Evolutionary conservation across 2,329 filamentous ascomycete genomes (phyloP).

Genomic region (Cladosporium sp.): DNA sequence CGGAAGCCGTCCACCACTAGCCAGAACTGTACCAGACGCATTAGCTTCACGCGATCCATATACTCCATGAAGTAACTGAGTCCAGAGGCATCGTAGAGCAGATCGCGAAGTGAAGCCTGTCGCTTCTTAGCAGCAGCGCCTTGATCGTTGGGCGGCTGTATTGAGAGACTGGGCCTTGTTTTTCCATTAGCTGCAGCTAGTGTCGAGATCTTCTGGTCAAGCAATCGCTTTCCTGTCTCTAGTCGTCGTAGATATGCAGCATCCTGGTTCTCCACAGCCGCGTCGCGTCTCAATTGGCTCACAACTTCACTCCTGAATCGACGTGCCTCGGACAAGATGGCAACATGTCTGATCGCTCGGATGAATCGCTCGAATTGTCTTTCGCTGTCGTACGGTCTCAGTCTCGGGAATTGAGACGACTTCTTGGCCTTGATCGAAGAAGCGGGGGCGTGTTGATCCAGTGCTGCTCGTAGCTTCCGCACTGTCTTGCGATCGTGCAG

Average conservation of each 20-base stretch:
- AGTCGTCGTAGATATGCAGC: slow-evolving; percentile 83
- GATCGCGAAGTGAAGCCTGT: slow-evolving; percentile 75
- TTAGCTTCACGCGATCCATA: slow-evolving; percentile 87
- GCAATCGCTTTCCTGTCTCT: slow-evolving; percentile 85
- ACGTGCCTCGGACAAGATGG: slow-evolving; percentile 88
- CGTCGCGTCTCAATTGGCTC: slow-evolving; percentile 86
- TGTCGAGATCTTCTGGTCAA: slow-evolving; percentile 86
- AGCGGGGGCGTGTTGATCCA: slow-evolving; percentile 93
- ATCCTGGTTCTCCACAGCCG: slow-evolving; percentile 75
- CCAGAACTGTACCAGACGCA: slow-evolving; percentile 96
- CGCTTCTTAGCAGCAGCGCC: slow-evolving; percentile 66
- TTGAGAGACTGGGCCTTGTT: slow-evolving; percentile 41
- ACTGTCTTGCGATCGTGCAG: slow-evolving; percentile 96
- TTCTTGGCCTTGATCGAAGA: slow-evolving; percentile 55
- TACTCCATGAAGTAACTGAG: slow-evolving; percentile 99
- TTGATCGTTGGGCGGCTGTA: slow-evolving; percentile 38
- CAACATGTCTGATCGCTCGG: slow-evolving; percentile 81
- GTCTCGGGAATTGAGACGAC: slow-evolving; percentile 69
- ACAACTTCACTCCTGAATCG: slow-evolving; percentile 89
- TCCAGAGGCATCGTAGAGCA: slow-evolving; percentile 86
- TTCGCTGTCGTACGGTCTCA: slow-evolving; percentile 83
- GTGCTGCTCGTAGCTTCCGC: slow-evolving; percentile 81
- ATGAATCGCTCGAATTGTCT: slow-evolving; percentile 94
- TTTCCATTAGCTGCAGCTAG: slow-evolving; percentile 67
- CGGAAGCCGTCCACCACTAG: slow-evolving; percentile 95